phyloP scores from a whole-genome alignment of 495 filamentous ascomycete species.

The Aspergillus conjunctus region DNA sequence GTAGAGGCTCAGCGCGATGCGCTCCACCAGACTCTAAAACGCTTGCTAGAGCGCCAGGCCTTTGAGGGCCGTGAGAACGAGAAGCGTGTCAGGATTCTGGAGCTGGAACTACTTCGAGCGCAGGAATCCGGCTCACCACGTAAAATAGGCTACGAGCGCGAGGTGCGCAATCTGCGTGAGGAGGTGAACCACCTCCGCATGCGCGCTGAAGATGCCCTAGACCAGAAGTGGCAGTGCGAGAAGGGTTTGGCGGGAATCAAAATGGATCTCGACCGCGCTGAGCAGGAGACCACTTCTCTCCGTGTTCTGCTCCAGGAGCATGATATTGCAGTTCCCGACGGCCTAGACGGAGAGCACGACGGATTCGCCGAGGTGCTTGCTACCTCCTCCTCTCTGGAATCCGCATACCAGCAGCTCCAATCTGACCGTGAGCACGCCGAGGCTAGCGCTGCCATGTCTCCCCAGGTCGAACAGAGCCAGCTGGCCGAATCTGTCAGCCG shows the following conservation, averaged over 20 bases:
- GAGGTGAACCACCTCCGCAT: conserved; percentile 84
- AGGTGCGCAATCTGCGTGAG: conserved; percentile 74
- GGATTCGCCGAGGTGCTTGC: conserved; percentile 53
- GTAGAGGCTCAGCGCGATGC: conserved; percentile 93
- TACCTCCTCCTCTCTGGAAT: conserved; percentile 74
- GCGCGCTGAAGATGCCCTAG: conserved; percentile 92
- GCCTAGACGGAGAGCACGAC: conserved; percentile 41
- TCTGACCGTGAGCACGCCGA: conserved; percentile 73
- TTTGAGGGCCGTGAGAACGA: conserved; percentile 77
- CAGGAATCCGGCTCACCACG: conserved; percentile 65
- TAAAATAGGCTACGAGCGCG: conserved; percentile 76
- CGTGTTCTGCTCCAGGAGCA: conserved; percentile 81
- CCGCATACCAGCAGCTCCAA: conserved; percentile 79
- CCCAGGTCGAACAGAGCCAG: conserved; percentile 66
- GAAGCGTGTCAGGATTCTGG: conserved; percentile 72
- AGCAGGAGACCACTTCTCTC: conserved; percentile 85
- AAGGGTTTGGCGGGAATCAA: conserved; percentile 89
- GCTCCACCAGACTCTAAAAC: conserved; percentile 80
- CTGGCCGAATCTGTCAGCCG: conserved; percentile 70
- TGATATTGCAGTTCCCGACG: conserved; percentile 70
- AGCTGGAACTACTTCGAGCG: conserved; percentile 76
- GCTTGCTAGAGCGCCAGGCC: conserved; percentile 83
- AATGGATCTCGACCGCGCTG: conserved; percentile 95
- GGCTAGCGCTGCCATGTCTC: conserved; percentile 61
- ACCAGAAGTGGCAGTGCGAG: conserved; percentile 95